Base-by-base conservation (phyloP, 257 asterid genomes). In the Paraleonurus japonicus region DNA sequence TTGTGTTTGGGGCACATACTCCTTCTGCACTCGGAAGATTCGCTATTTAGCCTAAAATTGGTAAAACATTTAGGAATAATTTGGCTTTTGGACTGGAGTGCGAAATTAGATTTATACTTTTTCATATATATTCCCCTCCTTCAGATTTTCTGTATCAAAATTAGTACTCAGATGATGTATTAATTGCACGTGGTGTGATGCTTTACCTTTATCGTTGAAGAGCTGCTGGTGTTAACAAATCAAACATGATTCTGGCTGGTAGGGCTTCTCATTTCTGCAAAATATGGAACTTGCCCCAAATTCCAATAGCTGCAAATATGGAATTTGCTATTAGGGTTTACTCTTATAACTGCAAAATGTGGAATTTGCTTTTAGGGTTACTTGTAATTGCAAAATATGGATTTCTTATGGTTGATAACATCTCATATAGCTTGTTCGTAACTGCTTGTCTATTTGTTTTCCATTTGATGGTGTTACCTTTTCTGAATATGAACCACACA, bases 41-140 rank as follows among this genome's bases (percentile, higher is more conserved):
- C 61, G 32, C 12, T 76, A 50, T 61, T 23, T 11, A 7, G 75
- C 13, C 2, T 67, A 20, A 32, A 63, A 61, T 19, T 65, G 73
- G 47, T n/a, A 33, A 50, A 73, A 69, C 62, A 55, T 45, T 50
- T 39, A 20, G 66, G 16, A 59, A 22, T 30, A 11, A 30, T 65
- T 75, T 27, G 39, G 45, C 61, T 70, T 66, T 50, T 24, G 43
- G 67, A 65, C 19, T 20, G 59, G 19, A 13, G 37, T 77, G 67
- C 27, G 26, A 57, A 22, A 67, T 45, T 17, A 63, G 68, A 62
- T 61, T 47, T 50, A 72, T 57, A 39, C 39, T 26, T 32, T 67
- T 67, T 68, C 69, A 62, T 43, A 32, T 33, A 47, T 71, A 64
- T 37, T 27, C 69, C 72, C 43, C 28, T 39, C 54, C 13, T 65